Evolutionary conservation across 2,329 filamentous ascomycete species (phyloP).

Genomic region (Stachybotrys chlorohalonatus): DNA sequence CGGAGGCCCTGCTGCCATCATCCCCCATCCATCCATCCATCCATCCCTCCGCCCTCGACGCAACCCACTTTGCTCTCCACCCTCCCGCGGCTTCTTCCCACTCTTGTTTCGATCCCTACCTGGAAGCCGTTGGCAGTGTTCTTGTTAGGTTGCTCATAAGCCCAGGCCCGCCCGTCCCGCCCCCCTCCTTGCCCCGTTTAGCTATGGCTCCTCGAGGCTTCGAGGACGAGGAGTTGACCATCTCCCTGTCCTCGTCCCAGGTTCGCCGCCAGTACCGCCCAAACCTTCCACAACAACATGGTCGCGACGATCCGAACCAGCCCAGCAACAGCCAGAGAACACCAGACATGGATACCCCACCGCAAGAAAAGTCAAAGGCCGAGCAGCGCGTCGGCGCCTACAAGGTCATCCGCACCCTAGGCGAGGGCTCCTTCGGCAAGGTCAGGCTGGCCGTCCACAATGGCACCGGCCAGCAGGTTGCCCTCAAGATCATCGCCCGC

Average conservation of each 20-base stretch:
- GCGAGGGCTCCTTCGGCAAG: constrained; percentile 96
- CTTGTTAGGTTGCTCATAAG: background rate
- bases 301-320: constrained; percentile 4
- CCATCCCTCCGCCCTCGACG: constrained; percentile 3
- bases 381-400: constrained; percentile 89
- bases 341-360: constrained; percentile 24
- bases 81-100: constrained; percentile 1
- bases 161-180: no score
- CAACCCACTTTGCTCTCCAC: constrained; percentile 5
- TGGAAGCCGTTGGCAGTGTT: background rate
- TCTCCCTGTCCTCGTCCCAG: constrained; percentile 59
- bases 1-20: no score
- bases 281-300: constrained; percentile 13
- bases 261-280: constrained; percentile 35
- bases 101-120: background rate
- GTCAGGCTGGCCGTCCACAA: constrained; percentile 94
- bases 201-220: constrained; percentile 48
- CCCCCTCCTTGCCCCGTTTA: constrained; percentile 1
- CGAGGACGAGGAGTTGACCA: constrained; percentile 76
- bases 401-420: constrained; percentile 79
- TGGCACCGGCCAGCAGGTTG: constrained; percentile 88
- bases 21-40: background rate
- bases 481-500: constrained; percentile 93
- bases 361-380: constrained; percentile 45
- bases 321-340: constrained; percentile 17